These are phyloP conservation scores for Aspergillus nomiae DNA, from an alignment of 2,329 filamentous ascomycete genomes.

Conservation along the genomic window DNA sequence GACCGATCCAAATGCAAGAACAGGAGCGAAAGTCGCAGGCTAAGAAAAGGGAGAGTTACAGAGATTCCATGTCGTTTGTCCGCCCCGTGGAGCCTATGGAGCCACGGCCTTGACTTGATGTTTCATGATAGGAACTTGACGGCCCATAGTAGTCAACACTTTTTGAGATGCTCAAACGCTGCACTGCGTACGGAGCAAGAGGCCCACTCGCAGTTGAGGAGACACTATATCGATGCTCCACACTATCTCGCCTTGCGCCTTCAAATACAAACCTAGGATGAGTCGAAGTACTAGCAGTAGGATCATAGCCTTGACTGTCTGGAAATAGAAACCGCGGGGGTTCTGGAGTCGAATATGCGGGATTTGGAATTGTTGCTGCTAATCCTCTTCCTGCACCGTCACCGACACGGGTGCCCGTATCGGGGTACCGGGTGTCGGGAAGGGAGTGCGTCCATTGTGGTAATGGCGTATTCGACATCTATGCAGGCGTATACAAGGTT, in stretches of 20 bases:
- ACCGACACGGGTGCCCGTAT: conserved; percentile 18
- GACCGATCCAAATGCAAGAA: not conserved
- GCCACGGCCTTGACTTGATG: conserved; percentile 24
- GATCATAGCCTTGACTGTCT: conserved; percentile 22
- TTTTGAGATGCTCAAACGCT: conserved; percentile 20
- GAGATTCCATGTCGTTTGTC: conserved; percentile 34
- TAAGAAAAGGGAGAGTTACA: conserved; percentile 28
- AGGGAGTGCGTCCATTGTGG: conserved; percentile 30
- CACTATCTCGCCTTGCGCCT: conserved; percentile 18
- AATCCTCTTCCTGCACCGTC: conserved; percentile 17
- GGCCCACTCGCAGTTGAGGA: conserved; percentile 22
- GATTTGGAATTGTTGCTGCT: conserved; percentile 19
- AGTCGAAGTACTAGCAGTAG: conserved; percentile 14
- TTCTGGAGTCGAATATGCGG: conserved; percentile 23
- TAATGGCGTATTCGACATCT: conserved; percentile 36
- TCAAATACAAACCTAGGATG: conserved; percentile 20
- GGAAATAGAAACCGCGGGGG: conserved; percentile 27
- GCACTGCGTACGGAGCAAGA: conserved; percentile 19
- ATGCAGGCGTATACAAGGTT: conserved; percentile 18
- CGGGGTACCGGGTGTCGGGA: conserved; percentile 24
- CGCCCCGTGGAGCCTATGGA: conserved; percentile 27
- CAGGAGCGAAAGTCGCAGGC: not conserved
- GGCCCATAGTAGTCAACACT: conserved; percentile 18
- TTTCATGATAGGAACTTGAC: conserved; percentile 24
- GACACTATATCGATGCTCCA: conserved; percentile 26